Conservation (phyloP, 2,329 filamentous ascomycete species). For the Fusarium sp. region DNA sequence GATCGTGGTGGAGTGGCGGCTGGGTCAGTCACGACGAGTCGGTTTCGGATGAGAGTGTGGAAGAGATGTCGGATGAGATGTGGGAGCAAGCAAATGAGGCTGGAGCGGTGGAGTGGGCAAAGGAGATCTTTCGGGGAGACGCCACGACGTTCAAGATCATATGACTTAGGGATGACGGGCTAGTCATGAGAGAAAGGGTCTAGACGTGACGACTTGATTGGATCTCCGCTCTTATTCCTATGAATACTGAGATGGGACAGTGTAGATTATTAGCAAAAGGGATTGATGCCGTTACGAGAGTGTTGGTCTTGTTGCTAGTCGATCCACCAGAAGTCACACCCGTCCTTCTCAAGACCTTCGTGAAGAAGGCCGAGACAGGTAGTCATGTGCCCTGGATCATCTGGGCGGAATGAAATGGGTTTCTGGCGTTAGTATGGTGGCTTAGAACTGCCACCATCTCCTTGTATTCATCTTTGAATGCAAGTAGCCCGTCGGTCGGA, state of each 20-base stretch:
- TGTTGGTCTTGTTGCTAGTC: constrained; percentile 74
- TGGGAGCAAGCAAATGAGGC: not conserved
- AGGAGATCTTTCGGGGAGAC: not conserved
- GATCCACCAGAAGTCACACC: constrained; percentile 74
- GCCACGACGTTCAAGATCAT: not conserved
- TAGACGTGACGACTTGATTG: not conserved
- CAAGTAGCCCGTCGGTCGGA: not conserved
- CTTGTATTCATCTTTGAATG: not conserved
- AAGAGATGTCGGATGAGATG: not conserved
- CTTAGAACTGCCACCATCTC: not conserved
- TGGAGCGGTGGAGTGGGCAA: not conserved
- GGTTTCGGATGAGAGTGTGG: not conserved
- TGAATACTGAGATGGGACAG: not conserved
- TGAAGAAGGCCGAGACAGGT: constrained; percentile 68
- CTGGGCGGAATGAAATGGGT: not conserved
- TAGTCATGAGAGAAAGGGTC: not conserved
- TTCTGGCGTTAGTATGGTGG: not conserved
- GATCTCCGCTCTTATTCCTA: not conserved
- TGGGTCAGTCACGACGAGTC: not conserved
- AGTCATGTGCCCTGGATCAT: not conserved
- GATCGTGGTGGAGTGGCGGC: not conserved
- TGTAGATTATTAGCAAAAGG: not conserved
- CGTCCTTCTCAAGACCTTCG: constrained; percentile 65
- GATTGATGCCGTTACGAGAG: constrained; percentile 46
- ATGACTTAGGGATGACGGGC: not conserved